Evolutionary conservation across 2,329 filamentous ascomycete species (phyloP), one percentile per base, ranked within the genome.

Genomic region (Neofusicoccum parvum): DNA sequence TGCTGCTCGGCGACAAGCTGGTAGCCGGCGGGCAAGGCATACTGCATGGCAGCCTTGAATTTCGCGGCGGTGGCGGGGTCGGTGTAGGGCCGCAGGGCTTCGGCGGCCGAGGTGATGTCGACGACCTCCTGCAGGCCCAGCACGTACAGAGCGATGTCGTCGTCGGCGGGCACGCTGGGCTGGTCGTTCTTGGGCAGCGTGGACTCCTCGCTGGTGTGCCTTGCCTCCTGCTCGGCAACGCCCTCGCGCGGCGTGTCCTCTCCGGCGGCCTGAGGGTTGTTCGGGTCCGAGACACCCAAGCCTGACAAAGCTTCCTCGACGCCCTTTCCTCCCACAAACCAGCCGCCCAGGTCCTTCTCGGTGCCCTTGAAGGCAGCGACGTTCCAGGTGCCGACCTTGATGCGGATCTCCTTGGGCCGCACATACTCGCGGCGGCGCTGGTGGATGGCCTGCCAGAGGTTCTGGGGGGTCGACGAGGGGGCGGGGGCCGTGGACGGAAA

Each of bases 371-470:
- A 89, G 1, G 90, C 89, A 3, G 93, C 95, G 15, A 97, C 92
- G 78, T 99, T 99, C 95, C 95, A 99, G 0, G 92, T 90, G 48
- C 94, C 95, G 60, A 99, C 85, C 79, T 97, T 97, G 77, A 99
- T 86, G 69, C 89, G 89, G 70, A 97, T 87, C 59, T 86, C 86
- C 75, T 89, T 89, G 49, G 88, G 86, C 43, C 88, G 87, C 32
- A 90, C 90, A 76, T 94, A 99, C 76, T 98, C 94, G 56, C 86
- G 80, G 72, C 89, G 87, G 63, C 95, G 87, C 45, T 90, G 88
- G 73, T 90, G 86, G 45, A 98, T 77, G 2, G 83, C 85, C 62
- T 86, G 83, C 2, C 83, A 82, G 9, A 90, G 79, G 37, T 82
- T 83, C 53, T 79, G 77, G 50, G 81, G 78, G 17, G 79, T 78